phyloP scores from a whole-genome alignment of 306 rosid species.

The Rubus parviflorus region DNA sequence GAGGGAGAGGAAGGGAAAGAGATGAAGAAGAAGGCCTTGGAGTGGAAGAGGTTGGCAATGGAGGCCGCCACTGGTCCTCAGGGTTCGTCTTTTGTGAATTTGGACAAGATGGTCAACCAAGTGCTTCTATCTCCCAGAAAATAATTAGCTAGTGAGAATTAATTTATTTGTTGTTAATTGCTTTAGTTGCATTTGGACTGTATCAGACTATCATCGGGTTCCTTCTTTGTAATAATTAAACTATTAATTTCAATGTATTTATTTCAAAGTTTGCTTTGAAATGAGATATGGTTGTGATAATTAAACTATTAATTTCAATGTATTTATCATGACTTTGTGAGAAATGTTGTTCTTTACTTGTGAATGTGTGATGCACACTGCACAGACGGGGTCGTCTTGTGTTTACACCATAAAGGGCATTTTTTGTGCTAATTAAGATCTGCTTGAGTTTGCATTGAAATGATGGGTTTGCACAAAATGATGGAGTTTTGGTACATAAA shows the following conservation, averaged over 20 bases:
- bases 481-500: no score
- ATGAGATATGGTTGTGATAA: neutral
- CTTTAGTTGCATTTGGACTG: neutral
- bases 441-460: no score
- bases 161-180: neutral
- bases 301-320: no score
- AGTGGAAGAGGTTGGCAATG: constrained; percentile 13
- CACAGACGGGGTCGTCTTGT: neutral
- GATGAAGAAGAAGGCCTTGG: constrained; percentile 18
- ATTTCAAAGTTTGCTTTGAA: neutral
- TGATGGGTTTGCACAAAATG: no score
- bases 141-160: neutral
- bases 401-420: no score
- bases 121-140: neutral
- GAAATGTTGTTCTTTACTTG: neutral
- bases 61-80: constrained; percentile 2
- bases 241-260: neutral
- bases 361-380: neutral
- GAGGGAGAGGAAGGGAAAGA: constrained; percentile 9
- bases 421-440: no score
- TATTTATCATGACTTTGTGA: no score
- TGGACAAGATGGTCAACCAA: constrained; percentile 5
- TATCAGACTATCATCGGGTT: neutral
- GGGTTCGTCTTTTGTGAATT: neutral
- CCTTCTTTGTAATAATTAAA: neutral